Conservation (phyloP, 2,329 filamentous ascomycete genomes). For the Diaporthe australafricana region DNA sequence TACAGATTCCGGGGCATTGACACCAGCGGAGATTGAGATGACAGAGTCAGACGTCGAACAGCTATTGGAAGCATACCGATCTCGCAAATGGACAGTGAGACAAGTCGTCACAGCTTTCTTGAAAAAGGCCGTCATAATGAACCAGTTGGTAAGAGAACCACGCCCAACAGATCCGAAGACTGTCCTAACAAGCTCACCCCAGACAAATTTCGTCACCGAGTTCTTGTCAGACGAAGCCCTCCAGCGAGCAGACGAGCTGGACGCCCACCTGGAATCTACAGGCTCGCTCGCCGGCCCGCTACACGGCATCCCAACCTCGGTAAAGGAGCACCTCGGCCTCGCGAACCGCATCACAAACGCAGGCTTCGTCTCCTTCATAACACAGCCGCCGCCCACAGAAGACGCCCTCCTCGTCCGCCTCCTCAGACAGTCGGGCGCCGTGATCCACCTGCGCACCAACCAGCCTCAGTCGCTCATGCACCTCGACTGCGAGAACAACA, state of each 20-base stretch:
- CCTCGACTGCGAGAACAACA: slow-evolving; percentile 50
- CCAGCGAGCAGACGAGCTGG: slow-evolving; percentile 51
- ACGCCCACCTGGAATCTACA: slow-evolving; percentile 50
- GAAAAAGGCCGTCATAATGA: slow-evolving; percentile 60
- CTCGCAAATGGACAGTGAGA: slow-evolving; percentile 48
- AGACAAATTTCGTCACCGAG: slow-evolving; percentile 41
- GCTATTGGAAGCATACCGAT: slow-evolving; percentile 42
- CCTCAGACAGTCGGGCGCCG: slow-evolving; percentile 51
- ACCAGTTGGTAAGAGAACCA: slow-evolving; percentile 50
- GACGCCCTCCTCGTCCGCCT: slow-evolving; percentile 48
- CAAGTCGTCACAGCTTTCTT: slow-evolving; percentile 57
- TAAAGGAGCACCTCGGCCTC: slow-evolving; percentile 41
- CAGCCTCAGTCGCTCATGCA: slow-evolving; percentile 54
- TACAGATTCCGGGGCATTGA: slow-evolving; percentile 46
- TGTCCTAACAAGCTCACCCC: not conserved
- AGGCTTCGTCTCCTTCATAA: slow-evolving; percentile 48
- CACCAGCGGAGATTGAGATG: slow-evolving; percentile 50
- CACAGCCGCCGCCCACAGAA: slow-evolving; percentile 37
- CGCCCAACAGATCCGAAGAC: not conserved
- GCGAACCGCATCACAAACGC: slow-evolving; percentile 41
- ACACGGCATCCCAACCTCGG: slow-evolving; percentile 42
- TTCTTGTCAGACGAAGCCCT: slow-evolving; percentile 56
- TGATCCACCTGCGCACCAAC: slow-evolving; percentile 57
- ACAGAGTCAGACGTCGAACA: slow-evolving; percentile 49
- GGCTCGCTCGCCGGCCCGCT: slow-evolving; percentile 63